Evolutionary conservation across 129 eudicot species (phyloP), one percentile per base, ranked within the genome.

Genomic region (Pseudognaphalium luteoalbum): DNA sequence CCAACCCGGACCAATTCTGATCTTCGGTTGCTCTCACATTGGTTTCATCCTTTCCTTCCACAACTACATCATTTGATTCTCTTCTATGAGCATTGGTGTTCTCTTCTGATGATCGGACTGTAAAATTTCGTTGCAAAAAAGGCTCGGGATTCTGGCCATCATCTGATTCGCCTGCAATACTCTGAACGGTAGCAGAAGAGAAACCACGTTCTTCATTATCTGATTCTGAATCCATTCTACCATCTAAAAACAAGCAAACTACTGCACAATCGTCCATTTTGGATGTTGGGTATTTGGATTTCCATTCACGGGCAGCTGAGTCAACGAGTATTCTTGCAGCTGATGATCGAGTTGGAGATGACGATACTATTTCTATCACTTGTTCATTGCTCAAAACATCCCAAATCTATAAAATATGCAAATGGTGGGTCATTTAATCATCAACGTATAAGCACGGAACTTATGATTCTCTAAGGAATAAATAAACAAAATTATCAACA

Each of bases 191-290:
- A 14, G 93, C 96, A 3, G 99, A 94, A 11, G 96, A 91, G 82
- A 87, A 87, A 19, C 92, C 81, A 41, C 81, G 91, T 59, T 93
- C 98, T 42, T 94, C 97, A n/a, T 79, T 82, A 72, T 94, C 99
- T 0, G 99, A 94, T 84, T 94, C 99, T 0, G 86, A 58, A 41
- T 91, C 99, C 96, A 91, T 87, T 65, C 91, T 95, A 35, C 96
- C 92, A 34, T 95, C 99, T 76, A 95, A 61, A 47, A 91, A 95
- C 76, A 95, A 76, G 87, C 97, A 95, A 34, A 95, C 97, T 0
- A 89, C 99, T 8, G 99, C 97, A 76, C 99, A 95, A 35, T 95
- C 99, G 63, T 95, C 99, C 94, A 87, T 95, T 84, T 86, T 95
- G 37, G 97, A 91, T 44, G 97, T 95, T 2, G 97, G 97, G 70